Conservation (phyloP, 768 basidiomycete species). For the Pleurotus sapidus region DNA sequence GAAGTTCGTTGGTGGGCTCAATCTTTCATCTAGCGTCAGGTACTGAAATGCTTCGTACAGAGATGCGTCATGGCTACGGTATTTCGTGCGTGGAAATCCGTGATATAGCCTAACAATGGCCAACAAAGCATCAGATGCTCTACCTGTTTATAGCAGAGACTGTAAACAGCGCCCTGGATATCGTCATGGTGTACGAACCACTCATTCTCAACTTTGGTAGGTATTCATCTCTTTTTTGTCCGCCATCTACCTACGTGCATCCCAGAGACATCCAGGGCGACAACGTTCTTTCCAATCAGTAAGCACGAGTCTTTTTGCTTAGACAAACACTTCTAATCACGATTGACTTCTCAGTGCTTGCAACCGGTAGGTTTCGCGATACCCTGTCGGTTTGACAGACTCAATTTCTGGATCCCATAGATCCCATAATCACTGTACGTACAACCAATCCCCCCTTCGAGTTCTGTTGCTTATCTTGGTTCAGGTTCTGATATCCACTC, state of each 20-base stretch:
- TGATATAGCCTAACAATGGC: too few species aligned
- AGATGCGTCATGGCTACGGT: slow-evolving; percentile 29
- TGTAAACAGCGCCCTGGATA: slow-evolving; percentile 11
- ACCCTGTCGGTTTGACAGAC: too few species aligned
- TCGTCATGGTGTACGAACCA: slow-evolving; percentile 14
- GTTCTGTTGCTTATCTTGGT: neutral
- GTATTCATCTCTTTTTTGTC: neutral
- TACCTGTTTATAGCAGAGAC: slow-evolving; percentile 15
- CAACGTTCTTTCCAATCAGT: slow-evolving; percentile 24
- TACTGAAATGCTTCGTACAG: slow-evolving; percentile 11
- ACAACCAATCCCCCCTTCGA: neutral
- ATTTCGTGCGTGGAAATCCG: slow-evolving; percentile 22
- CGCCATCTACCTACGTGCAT: neutral
- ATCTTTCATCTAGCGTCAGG: neutral
- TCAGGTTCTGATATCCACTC: slow-evolving; percentile 16
- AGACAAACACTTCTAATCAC: neutral
- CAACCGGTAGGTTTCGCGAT: slow-evolving; percentile 20
- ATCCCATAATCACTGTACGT: slow-evolving; percentile 13
- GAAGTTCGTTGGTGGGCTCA: slow-evolving; percentile 16
- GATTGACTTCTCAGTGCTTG: slow-evolving; percentile 19
- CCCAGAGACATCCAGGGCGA: slow-evolving; percentile 12
- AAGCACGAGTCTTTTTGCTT: slow-evolving; percentile 7
- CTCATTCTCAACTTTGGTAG: slow-evolving; percentile 10
- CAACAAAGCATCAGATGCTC: slow-evolving; percentile 1
- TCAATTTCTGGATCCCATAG: neutral